Percentiles rank a stretch among this genome's conserved stretches.
Conservation (phyloP, 2,329 filamentous ascomycete species). For the Amesomyces nigricolor region DNA sequence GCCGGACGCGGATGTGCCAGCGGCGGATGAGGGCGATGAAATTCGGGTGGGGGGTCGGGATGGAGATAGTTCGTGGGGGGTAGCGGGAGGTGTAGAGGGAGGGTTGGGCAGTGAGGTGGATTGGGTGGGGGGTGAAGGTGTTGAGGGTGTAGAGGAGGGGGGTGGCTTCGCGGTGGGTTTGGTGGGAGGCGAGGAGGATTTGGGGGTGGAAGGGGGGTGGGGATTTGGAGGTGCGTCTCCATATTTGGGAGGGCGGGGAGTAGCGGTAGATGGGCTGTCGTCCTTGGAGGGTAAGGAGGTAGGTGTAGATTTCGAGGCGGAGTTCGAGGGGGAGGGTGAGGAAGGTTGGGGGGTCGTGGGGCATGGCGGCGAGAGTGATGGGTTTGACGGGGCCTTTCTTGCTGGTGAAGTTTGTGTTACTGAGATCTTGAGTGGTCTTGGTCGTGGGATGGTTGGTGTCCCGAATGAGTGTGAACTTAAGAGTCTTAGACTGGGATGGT, state of each 20-base stretch:
- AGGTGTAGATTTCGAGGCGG: slow-evolving; percentile 41
- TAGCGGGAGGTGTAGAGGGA: slow-evolving; percentile 19
- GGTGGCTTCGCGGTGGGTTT: slow-evolving; percentile 38
- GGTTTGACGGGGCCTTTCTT: too few relatives aligned
- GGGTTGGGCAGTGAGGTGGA: slow-evolving; percentile 38
- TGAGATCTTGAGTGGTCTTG: too few relatives aligned
- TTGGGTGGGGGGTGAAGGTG: slow-evolving; percentile 40
- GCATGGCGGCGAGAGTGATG: not conserved
- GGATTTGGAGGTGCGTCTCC: slow-evolving; percentile 12
- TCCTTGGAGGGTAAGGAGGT: slow-evolving; percentile 36
- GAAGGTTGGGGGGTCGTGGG: slow-evolving; percentile 24
- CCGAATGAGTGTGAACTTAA: too few relatives aligned
- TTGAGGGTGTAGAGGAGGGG: slow-evolving; percentile 40
- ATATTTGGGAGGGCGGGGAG: not conserved
- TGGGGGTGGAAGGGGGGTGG: slow-evolving; percentile 30
- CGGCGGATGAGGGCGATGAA: not conserved
- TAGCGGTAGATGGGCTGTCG: slow-evolving; percentile 12
- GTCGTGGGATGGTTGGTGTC: too few relatives aligned
- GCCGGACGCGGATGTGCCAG: slow-evolving; percentile 33
- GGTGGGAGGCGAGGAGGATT: slow-evolving; percentile 38
- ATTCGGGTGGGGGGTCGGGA: slow-evolving; percentile 20
- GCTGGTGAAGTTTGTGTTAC: too few relatives aligned
- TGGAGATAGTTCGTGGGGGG: slow-evolving; percentile 23
- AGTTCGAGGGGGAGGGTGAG: slow-evolving; percentile 42
- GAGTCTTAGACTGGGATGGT: too few relatives aligned